Conservation (phyloP, 805 yeast genomes). For the Wickerhamiella kurtzmanii region DNA sequence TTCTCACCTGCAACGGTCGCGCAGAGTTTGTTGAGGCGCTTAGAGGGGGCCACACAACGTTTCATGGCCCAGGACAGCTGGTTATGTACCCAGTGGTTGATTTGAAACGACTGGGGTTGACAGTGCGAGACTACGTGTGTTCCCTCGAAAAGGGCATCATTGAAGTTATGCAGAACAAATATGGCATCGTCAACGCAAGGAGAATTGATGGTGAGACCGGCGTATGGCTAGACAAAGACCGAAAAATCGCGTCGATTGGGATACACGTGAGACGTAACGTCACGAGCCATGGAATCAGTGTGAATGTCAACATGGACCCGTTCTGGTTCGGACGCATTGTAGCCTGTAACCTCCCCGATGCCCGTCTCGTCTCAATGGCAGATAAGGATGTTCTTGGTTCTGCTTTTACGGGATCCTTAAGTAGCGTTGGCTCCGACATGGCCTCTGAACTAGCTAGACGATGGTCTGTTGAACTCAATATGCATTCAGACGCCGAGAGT, state of each 20-base stretch:
- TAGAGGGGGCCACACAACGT: constrained; percentile 93
- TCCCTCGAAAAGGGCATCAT: constrained; percentile 48
- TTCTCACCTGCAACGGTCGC: constrained; percentile 12
- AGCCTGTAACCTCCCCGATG: constrained; percentile 75
- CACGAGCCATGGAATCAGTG: constrained; percentile 80
- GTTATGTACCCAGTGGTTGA: constrained; percentile 75
- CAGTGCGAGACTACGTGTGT: constrained; percentile 53
- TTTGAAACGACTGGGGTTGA: constrained; percentile 44
- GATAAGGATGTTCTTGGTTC: constrained; percentile 6
- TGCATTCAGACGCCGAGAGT: not conserved
- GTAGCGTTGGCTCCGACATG: constrained; percentile 33
- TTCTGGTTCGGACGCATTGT: constrained; percentile 54
- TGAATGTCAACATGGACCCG: constrained; percentile 65
- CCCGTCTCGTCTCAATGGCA: constrained; percentile 35
- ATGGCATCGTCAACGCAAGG: constrained; percentile 33
- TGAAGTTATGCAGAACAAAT: constrained; percentile 29
- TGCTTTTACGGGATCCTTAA: constrained; percentile 16
- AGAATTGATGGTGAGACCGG: constrained; percentile 62
- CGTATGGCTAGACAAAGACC: constrained; percentile 54
- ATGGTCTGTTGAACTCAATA: constrained; percentile 1
- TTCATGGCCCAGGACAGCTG: constrained; percentile 92
- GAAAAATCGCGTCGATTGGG: constrained; percentile 81
- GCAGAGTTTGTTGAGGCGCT: constrained; percentile 63
- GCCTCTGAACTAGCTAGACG: constrained; percentile 22
- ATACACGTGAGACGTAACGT: constrained; percentile 71